These are phyloP conservation scores for Neonectria faginata DNA, from an alignment of 2,329 filamentous ascomycete species.

Conservation along the genomic window DNA sequence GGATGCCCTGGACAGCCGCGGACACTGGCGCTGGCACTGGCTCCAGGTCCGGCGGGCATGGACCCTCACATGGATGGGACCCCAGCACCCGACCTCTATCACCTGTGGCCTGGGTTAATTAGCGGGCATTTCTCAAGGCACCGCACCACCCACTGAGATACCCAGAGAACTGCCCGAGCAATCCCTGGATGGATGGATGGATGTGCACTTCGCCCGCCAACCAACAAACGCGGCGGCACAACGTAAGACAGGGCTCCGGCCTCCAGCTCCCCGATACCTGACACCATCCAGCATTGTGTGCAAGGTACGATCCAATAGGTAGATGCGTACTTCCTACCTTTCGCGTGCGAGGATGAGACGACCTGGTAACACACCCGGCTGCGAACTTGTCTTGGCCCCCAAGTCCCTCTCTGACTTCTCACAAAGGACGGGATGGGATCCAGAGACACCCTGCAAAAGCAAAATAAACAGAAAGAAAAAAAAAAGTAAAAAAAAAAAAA, in stretches of 20 bases:
- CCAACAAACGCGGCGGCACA: background rate
- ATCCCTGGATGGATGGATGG: too few relatives aligned
- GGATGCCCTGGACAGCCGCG: constrained; percentile 6
- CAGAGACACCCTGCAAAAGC: constrained; percentile 3
- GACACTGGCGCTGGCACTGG: constrained; percentile 6
- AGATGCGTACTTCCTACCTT: background rate
- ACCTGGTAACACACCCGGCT: constrained; percentile 9
- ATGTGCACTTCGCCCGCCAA: constrained; percentile 12
- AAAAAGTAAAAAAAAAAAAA: constrained; percentile 2
- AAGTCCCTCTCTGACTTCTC: background rate
- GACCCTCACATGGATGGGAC: constrained; percentile 5
- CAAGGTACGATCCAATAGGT: background rate
- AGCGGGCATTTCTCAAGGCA: constrained; percentile 27
- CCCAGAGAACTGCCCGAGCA: background rate
- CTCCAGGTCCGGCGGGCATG: background rate
- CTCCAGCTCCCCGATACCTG: background rate
- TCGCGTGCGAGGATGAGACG: constrained; percentile 17
- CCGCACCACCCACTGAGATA: constrained; percentile 10
- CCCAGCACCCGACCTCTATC: background rate
- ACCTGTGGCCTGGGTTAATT: background rate
- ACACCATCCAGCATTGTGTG: background rate
- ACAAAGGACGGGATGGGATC: constrained; percentile 10
- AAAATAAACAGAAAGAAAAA: background rate
- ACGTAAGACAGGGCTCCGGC: constrained; percentile 1
- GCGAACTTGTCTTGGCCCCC: background rate